Evolutionary conservation across 164 flowering plant species (phyloP), one percentile per base, ranked within the genome.

Genomic region (Vitis rupestris): DNA sequence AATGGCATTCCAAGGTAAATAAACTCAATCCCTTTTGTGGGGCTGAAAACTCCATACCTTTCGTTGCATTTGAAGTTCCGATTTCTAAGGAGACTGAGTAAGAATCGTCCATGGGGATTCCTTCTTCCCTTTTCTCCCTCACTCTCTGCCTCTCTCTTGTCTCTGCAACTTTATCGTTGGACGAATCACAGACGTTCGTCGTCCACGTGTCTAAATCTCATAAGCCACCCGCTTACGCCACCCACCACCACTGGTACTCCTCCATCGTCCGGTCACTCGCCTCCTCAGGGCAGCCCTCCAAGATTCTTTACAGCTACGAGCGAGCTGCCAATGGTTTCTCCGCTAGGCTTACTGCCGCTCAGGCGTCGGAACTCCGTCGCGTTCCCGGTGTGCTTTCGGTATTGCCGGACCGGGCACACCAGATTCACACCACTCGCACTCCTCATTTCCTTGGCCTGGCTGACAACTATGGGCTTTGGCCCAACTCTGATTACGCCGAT

Each of bases 281-380:
- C 50, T 66, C 85, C 31, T 74, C 86, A 3, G 55, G 77, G 10
- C 82, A 66, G 57, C 68, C 83, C 13, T 14, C 92, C 69, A 53
- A 67, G 67, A 64, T 89, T 67, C 86, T 88, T 72, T 91, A 89
- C 86, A 68, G 86, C 70, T 89, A 89, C 82, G n/a, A 57, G 30
- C 82, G 50, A 74, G 82, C 90, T 74, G 70, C 69, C 72, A 50
- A 61, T 9, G 94, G 95, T 53, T 94, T 94, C 87, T 80, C 97
- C 67, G 93, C 86, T 31, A 80, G 75, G 14, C 89, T 91, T 78
- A 68, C 95, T 11, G 56, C 78, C n/a, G n/a, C 64, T 1, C 90
- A 91, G 30, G 93, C 89, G 8, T 74, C 75, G 1, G 10, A 17
- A 2, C 86, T 92, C 73, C 79, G 75, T 23, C 71, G 53, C 23